These are phyloP conservation scores for Debaryomyces udenii DNA, from an alignment of 1,139 yeast species.

Conservation along the genomic window DNA sequence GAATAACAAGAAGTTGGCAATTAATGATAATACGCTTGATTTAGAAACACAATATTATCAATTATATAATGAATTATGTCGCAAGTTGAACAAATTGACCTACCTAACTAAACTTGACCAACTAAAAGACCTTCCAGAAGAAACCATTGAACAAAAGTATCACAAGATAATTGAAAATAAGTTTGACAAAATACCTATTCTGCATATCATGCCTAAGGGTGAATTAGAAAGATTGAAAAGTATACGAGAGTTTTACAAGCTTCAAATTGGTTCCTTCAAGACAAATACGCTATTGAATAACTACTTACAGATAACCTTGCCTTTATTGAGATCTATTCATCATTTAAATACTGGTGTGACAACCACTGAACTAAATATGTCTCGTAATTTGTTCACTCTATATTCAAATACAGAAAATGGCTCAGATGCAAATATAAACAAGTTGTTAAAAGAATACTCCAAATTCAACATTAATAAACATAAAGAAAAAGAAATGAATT, in stretches of 20 bases:
- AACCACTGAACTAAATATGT: conserved; percentile 32
- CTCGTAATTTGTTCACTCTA: conserved; percentile 27
- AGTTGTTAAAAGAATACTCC: conserved; percentile 21
- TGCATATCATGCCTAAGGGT: background rate
- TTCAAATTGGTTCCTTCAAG: conserved; percentile 28
- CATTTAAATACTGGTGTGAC: conserved; percentile 31
- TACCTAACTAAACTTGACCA: conserved; percentile 30
- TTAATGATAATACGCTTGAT: conserved; percentile 12
- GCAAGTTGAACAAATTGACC: conserved; percentile 32
- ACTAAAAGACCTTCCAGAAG: conserved; percentile 18
- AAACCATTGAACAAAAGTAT: conserved; percentile 18
- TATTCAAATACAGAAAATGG: conserved; percentile 18
- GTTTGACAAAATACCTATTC: conserved; percentile 1
- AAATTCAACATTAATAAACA: conserved; percentile 13
- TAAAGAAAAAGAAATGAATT: conserved; percentile 10
- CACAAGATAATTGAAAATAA: conserved; percentile 11
- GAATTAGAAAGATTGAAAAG: conserved; percentile 14
- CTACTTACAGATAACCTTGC: conserved; percentile 30
- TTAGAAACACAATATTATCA: conserved; percentile 28
- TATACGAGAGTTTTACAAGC: conserved; percentile 23
- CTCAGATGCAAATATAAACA: conserved; percentile 20
- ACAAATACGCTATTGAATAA: conserved; percentile 28
- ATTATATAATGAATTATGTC: conserved; percentile 25
- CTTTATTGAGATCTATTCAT: conserved; percentile 38
- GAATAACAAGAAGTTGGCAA: background rate